Evolutionary conservation across 345 rosid species (phyloP).

Genomic region (Ceriops decandra): DNA sequence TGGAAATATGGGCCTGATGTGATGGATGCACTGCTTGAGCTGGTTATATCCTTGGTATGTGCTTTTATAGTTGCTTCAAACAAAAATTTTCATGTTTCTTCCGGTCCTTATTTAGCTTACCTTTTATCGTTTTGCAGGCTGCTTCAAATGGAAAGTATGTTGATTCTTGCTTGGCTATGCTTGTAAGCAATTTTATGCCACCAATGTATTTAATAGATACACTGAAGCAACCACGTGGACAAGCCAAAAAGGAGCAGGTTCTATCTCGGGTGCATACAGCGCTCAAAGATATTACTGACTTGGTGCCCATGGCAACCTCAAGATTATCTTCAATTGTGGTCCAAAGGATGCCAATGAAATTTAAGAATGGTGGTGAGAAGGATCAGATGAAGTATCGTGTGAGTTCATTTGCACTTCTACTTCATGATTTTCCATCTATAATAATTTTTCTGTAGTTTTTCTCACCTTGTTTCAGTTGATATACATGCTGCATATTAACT

Average conservation of each 20-base stretch:
- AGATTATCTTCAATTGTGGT: slow-evolving; percentile 51
- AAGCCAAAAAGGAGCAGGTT: slow-evolving; percentile 54
- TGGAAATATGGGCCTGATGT: slow-evolving; percentile 65
- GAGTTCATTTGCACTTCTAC: slow-evolving; percentile 22
- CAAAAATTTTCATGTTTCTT: not conserved
- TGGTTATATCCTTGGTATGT: slow-evolving; percentile 64
- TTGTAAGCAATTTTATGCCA: slow-evolving; percentile 60
- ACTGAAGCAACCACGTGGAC: slow-evolving; percentile 38
- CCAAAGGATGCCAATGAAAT: slow-evolving; percentile 51
- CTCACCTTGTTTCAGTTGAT: no score
- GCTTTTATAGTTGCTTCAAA: not conserved
- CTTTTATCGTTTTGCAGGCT: slow-evolving; percentile 46
- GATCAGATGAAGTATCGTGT: slow-evolving; percentile 24
- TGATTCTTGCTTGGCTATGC: slow-evolving; percentile 64
- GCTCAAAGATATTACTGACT: slow-evolving; percentile 45
- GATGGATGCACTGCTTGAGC: slow-evolving; percentile 64
- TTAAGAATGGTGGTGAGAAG: slow-evolving; percentile 33
- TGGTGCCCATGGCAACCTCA: slow-evolving; percentile 74
- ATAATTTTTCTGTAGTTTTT: no score
- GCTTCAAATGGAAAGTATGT: slow-evolving; percentile 61
- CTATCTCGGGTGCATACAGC: slow-evolving; percentile 68
- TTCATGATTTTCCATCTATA: no score
- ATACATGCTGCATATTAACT: no score
- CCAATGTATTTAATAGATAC: slow-evolving; percentile 39
- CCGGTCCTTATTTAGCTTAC: not conserved